A percentile compares a stretch with the other conserved stretches of the same genome.
Evolutionary conservation across 768 basidiomycete species (phyloP).

Genomic region (Suillus plorans): DNA sequence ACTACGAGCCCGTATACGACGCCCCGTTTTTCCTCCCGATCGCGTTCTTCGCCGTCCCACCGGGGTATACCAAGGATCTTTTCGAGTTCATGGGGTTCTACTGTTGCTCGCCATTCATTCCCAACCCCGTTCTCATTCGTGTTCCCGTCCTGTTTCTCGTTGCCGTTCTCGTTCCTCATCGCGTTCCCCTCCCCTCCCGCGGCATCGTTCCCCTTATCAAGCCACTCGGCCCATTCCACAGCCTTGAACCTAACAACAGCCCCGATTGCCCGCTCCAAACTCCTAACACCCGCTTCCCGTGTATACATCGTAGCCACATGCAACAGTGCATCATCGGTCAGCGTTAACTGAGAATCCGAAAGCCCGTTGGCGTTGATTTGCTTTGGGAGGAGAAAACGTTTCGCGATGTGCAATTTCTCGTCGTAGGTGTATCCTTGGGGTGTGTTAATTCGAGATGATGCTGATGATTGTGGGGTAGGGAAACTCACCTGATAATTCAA

Average conservation of each 20-base stretch:
- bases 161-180: neutral
- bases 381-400: conserved; percentile 85
- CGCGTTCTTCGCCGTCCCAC: conserved; percentile 79
- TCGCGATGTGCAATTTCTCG: conserved; percentile 90
- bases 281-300: conserved; percentile 90
- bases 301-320: conserved; percentile 81
- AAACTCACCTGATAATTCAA: conserved; percentile 67
- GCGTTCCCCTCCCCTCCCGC: conserved; percentile 11
- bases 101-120: conserved; percentile 54
- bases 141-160: neutral
- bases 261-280: conserved; percentile 83
- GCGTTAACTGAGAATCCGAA: conserved; percentile 51
- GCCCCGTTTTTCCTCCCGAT: conserved; percentile 70
- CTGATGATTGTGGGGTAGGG: no score
- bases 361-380: conserved; percentile 82
- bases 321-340: conserved; percentile 70
- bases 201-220: conserved; percentile 26
- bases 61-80: conserved; percentile 77
- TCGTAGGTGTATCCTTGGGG: conserved; percentile 68
- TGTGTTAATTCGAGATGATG: neutral
- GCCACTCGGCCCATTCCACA: conserved; percentile 81
- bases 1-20: conserved; percentile 87
- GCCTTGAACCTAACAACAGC: conserved; percentile 90
- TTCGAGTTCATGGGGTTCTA: conserved; percentile 76
- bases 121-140: no score